Percentiles rank a stretch among this genome's conserved stretches.
phyloP scores from a whole-genome alignment of 2,329 filamentous ascomycete genomes.

The Calonectria naviculata region DNA sequence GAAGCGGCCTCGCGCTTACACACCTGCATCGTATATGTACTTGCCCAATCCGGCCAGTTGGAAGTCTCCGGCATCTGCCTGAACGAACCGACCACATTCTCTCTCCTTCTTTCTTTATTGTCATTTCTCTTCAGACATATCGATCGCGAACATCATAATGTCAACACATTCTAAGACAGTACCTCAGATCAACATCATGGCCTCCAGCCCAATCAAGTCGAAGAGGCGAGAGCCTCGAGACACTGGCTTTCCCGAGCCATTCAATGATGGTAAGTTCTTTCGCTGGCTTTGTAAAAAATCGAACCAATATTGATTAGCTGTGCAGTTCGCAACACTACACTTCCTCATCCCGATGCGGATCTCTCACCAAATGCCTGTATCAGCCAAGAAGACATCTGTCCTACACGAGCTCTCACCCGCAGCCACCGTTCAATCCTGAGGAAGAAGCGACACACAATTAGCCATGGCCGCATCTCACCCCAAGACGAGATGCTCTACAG shows the following conservation, averaged over 20 bases:
- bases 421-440: slow-evolving; percentile 59
- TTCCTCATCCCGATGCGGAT: slow-evolving; percentile 71
- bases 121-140: neutral
- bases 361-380: slow-evolving; percentile 67
- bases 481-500: slow-evolving; percentile 47
- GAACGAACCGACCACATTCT: neutral
- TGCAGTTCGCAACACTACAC: slow-evolving; percentile 67
- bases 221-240: slow-evolving; percentile 47
- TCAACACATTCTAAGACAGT: slow-evolving; percentile 17
- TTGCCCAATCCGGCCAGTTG: slow-evolving; percentile 36
- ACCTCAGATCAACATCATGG: slow-evolving; percentile 43
- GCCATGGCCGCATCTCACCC: slow-evolving; percentile 56
- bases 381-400: slow-evolving; percentile 63
- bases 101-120: neutral
- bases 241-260: slow-evolving; percentile 65
- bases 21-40: slow-evolving; percentile 25
- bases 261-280: slow-evolving; percentile 56
- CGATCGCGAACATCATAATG: slow-evolving; percentile 18
- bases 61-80: slow-evolving; percentile 23
- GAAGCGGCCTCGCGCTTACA: slow-evolving; percentile 42
- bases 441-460: slow-evolving; percentile 57
- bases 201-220: slow-evolving; percentile 35
- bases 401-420: slow-evolving; percentile 53
- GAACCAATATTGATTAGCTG: slow-evolving; percentile 17
- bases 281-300: neutral